Evolutionary conservation across 2,329 filamentous ascomycete genomes (phyloP).

Genomic region (Eurotiales sp.): DNA sequence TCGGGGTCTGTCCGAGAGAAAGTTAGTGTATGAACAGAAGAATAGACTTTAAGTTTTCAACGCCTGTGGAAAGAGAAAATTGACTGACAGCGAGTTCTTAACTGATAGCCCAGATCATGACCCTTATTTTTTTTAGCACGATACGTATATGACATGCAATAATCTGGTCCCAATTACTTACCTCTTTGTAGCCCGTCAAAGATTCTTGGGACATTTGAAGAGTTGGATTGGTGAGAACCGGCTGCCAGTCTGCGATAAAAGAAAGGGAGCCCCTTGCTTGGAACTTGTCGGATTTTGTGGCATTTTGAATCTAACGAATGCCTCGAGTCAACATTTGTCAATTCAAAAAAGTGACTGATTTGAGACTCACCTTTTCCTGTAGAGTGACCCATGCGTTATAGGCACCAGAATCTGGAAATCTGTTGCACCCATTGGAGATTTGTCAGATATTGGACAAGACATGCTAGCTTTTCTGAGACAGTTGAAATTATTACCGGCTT

Average conservation of each 20-base stretch:
- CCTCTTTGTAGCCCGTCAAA: conserved; percentile 60
- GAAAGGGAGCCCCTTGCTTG: conserved; percentile 50
- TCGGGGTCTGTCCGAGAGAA: conserved; percentile 42
- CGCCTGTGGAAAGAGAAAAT: too few relatives aligned
- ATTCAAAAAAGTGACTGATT: background rate
- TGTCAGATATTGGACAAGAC: background rate
- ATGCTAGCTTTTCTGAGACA: too few relatives aligned
- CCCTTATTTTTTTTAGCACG: background rate
- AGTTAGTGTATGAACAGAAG: background rate
- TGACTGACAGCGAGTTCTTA: conserved; percentile 7
- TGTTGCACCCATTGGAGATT: background rate
- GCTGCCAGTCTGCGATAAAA: conserved; percentile 58
- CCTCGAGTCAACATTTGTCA: background rate
- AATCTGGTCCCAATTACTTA: conserved; percentile 37
- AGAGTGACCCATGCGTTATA: conserved; percentile 53
- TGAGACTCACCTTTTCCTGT: conserved; percentile 20
- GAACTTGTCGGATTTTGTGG: conserved; percentile 39
- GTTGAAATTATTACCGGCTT: conserved; percentile 58
- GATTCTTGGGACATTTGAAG: conserved; percentile 58
- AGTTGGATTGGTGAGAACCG: conserved; percentile 53
- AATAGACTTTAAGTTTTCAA: background rate
- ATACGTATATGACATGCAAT: conserved; percentile 36
- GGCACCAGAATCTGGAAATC: conserved; percentile 54
- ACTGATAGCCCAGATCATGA: conserved; percentile 8
- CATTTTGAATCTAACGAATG: conserved; percentile 47